A percentile compares a stretch with the other conserved stretches of the same genome.
phyloP scores from a whole-genome alignment of 208 protist genomes.

The Trypanosomatidae sp. region DNA sequence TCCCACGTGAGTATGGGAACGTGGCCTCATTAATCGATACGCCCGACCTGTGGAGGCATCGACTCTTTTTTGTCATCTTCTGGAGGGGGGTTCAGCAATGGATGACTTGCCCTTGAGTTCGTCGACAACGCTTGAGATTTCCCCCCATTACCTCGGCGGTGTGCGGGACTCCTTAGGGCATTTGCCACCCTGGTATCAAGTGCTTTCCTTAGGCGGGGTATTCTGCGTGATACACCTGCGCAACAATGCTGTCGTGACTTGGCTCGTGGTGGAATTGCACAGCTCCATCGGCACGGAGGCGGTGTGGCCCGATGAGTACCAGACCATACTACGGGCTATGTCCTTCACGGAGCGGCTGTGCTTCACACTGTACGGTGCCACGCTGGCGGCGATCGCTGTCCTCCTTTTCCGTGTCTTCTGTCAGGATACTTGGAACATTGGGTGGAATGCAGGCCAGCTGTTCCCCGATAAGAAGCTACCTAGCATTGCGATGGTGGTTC shows the following conservation, averaged over 20 bases:
- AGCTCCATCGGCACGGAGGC: constrained; percentile 76
- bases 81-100: background rate
- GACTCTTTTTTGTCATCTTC: background rate
- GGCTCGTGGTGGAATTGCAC: constrained; percentile 78
- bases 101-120: background rate
- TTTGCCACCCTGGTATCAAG: constrained; percentile 85
- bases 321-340: constrained; percentile 68
- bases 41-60: background rate
- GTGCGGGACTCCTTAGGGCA: constrained; percentile 75
- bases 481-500: constrained; percentile 22
- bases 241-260: constrained; percentile 63
- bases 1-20: background rate
- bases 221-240: constrained; percentile 73
- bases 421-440: constrained; percentile 43
- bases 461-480: constrained; percentile 45
- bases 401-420: constrained; percentile 59
- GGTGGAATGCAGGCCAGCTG: constrained; percentile 41
- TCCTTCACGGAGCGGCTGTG: constrained; percentile 84
- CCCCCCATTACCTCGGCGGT: constrained; percentile 52
- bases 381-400: constrained; percentile 43
- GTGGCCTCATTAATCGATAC: background rate
- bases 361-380: constrained; percentile 83
- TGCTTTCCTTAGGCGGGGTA: constrained; percentile 58
- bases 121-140: background rate
- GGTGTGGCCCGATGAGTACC: constrained; percentile 76